phyloP scores from a whole-genome alignment of 768 basidiomycete genomes.

The Tubosaeta sp. region DNA sequence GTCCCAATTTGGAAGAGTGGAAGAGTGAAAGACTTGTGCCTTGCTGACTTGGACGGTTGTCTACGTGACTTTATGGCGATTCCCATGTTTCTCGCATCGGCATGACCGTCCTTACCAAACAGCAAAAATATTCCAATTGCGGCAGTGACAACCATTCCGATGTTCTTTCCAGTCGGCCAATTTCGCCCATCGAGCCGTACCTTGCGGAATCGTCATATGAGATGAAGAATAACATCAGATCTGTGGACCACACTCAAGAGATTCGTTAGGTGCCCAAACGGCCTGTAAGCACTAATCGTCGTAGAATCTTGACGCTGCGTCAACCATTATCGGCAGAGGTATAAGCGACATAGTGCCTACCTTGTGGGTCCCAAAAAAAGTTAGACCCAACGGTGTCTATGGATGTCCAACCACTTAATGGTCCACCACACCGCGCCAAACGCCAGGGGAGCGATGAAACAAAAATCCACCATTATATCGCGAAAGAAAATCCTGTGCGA shows the following conservation, averaged over 20 bases:
- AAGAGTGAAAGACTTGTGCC: not conserved
- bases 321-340: not conserved
- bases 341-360: not conserved
- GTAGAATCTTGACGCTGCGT: not conserved
- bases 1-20: not conserved
- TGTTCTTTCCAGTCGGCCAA: not conserved
- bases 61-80: not conserved
- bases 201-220: not conserved
- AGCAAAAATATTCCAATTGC: not conserved
- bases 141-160: not conserved
- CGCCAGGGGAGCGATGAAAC: not conserved
- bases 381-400: no score
- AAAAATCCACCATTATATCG: not conserved
- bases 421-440: not conserved
- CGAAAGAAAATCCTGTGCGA: constrained; percentile 1
- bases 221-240: not conserved
- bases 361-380: not conserved
- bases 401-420: not conserved
- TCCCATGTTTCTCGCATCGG: not conserved
- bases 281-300: not conserved
- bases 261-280: not conserved
- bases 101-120: not conserved
- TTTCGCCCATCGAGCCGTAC: not conserved
- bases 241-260: not conserved
- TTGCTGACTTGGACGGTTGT: not conserved